These are phyloP conservation scores for Emiliania huxleyi DNA, from an alignment of 78 protist species.

Conservation along the genomic window DNA sequence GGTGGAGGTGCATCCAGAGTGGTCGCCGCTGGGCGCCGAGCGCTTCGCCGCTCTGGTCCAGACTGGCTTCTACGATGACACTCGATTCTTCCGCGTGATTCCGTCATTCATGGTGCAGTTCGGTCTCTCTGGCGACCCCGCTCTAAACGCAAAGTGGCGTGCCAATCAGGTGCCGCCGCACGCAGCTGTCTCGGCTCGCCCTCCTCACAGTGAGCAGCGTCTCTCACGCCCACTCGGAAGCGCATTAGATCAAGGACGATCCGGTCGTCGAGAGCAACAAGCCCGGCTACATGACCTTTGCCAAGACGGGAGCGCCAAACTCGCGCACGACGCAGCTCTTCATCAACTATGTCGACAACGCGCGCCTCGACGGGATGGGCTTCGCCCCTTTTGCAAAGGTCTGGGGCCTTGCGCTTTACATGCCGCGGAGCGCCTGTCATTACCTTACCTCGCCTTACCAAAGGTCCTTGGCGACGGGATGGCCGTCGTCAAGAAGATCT, in stretches of 20 bases:
- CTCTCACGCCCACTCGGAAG: too few relatives aligned
- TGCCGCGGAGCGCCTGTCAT: too few relatives aligned
- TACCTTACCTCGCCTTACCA: slow-evolving; percentile 37
- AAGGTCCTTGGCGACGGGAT: slow-evolving; percentile 28
- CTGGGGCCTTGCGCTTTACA: too few relatives aligned
- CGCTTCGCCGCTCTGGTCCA: not conserved
- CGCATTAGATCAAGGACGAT: not conserved
- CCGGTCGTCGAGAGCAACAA: not conserved
- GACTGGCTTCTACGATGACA: not conserved
- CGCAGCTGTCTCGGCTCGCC: too few relatives aligned
- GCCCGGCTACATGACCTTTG: not conserved
- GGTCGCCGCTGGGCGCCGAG: not conserved
- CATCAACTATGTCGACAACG: not conserved
- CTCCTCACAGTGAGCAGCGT: too few relatives aligned
- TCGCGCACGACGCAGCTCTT: not conserved
- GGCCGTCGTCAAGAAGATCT: slow-evolving; percentile 13
- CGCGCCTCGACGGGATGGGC: slow-evolving; percentile 57
- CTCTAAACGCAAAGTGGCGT: not conserved
- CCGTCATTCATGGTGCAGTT: not conserved
- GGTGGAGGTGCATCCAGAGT: not conserved
- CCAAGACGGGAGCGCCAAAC: not conserved
- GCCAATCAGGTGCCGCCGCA: too few relatives aligned
- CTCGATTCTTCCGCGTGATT: not conserved
- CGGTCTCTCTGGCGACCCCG: not conserved
- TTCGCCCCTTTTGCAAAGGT: slow-evolving; percentile 44